phyloP scores from a whole-genome alignment of 305 asterid genomes.

The Petunia hybrid region DNA sequence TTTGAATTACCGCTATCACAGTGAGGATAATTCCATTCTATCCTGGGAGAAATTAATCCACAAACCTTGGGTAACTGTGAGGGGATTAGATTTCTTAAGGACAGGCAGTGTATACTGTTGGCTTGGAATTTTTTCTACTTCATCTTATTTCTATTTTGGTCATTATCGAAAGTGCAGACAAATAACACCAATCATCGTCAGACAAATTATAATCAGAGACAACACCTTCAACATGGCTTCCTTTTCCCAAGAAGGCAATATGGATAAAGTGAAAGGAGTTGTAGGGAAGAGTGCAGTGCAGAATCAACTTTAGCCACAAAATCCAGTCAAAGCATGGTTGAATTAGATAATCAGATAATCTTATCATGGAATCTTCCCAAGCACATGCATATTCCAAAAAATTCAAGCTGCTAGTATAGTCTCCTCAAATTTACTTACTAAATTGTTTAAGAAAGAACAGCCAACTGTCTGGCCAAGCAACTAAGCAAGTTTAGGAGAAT shows the following conservation, averaged over 20 bases:
- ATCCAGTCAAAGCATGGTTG: background rate
- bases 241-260: conserved; percentile 20
- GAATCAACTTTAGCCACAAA: background rate
- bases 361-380: conserved; percentile 19
- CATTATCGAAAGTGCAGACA: no score
- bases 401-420: conserved; percentile 1
- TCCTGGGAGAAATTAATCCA: no score
- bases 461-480: no score
- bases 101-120: no score
- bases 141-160: no score
- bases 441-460: conserved; percentile 18
- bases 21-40: no score
- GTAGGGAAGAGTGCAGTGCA: background rate
- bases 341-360: background rate
- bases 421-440: conserved; percentile 9
- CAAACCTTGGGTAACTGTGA: no score
- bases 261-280: background rate
- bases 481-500: background rate
- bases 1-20: no score
- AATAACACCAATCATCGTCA: no score
- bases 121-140: no score
- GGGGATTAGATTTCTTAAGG: no score
- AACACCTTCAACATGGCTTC: conserved; percentile 23
- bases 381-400: conserved; percentile 12
- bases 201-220: background rate